Conservation (phyloP, 2,329 filamentous ascomycete species). For the Cladophialophora psammophila region DNA sequence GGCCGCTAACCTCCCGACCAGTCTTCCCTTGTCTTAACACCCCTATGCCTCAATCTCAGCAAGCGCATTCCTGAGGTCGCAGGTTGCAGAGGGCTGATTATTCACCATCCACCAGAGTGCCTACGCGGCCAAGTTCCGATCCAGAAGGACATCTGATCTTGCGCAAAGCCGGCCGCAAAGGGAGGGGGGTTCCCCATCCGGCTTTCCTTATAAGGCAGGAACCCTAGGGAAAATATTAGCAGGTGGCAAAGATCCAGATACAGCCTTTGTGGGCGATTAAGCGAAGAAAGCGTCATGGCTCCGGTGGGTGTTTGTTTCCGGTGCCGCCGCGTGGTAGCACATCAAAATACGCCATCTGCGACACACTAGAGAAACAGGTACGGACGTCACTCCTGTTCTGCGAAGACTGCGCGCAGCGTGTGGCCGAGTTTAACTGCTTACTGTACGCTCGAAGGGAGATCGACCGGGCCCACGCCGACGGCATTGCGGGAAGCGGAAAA, state of each 20-base stretch:
- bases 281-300: too few species aligned
- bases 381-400: too few species aligned
- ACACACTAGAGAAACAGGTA: too few species aligned
- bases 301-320: too few species aligned
- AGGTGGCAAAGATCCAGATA: too few species aligned
- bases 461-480: slow-evolving; percentile 7
- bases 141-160: neutral
- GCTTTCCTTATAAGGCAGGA: neutral
- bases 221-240: neutral
- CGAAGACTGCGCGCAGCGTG: neutral
- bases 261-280: too few species aligned
- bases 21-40: neutral
- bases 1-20: neutral
- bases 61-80: neutral
- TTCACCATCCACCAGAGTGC: neutral
- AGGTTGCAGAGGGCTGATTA: neutral
- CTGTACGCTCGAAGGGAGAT: neutral
- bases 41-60: neutral
- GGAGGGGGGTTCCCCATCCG: neutral
- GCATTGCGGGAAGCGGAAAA: neutral
- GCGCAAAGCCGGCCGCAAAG: neutral
- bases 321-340: too few species aligned
- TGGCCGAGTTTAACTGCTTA: neutral
- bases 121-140: slow-evolving; percentile 1
- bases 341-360: too few species aligned